Percentiles rank a stretch among this genome's conserved stretches.
These are phyloP conservation scores for Tremella mesenterica DNA, from an alignment of 768 basidiomycete species.

Conservation along the genomic window DNA sequence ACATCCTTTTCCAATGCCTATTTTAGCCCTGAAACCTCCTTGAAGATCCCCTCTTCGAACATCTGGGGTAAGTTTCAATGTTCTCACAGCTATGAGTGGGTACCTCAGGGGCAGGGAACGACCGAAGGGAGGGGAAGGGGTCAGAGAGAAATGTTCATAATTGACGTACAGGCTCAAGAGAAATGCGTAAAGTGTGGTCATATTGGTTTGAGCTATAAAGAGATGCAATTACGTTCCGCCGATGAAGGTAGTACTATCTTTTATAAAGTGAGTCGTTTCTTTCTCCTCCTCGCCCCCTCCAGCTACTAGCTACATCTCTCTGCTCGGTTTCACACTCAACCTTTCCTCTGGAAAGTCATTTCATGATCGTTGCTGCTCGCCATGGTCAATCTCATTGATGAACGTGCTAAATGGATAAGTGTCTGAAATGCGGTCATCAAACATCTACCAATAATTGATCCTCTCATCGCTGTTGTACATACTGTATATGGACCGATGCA, in stretches of 20 bases:
- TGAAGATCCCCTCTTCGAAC: too few species aligned
- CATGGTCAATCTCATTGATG: constrained; percentile 1
- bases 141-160: neutral
- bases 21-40: too few species aligned
- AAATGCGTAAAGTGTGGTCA: constrained; percentile 82
- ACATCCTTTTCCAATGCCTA: too few species aligned
- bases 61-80: neutral
- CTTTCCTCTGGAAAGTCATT: neutral
- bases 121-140: neutral
- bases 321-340: neutral
- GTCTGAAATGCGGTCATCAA: constrained; percentile 40
- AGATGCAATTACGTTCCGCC: constrained; percentile 81
- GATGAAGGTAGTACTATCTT: constrained; percentile 92
- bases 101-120: neutral
- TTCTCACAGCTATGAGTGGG: neutral
- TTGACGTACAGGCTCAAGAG: constrained; percentile 62
- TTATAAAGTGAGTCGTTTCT: constrained; percentile 62
- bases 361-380: neutral
- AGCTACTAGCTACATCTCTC: neutral
- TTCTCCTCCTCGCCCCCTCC: neutral
- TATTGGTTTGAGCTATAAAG: constrained; percentile 75
- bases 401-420: constrained; percentile 27
- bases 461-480: too few species aligned
- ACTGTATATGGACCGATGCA: too few species aligned
- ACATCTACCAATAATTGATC: constrained; percentile 44